Conservation (phyloP, 1,284 basidiomycete species). For the Dichomitus squalens region DNA sequence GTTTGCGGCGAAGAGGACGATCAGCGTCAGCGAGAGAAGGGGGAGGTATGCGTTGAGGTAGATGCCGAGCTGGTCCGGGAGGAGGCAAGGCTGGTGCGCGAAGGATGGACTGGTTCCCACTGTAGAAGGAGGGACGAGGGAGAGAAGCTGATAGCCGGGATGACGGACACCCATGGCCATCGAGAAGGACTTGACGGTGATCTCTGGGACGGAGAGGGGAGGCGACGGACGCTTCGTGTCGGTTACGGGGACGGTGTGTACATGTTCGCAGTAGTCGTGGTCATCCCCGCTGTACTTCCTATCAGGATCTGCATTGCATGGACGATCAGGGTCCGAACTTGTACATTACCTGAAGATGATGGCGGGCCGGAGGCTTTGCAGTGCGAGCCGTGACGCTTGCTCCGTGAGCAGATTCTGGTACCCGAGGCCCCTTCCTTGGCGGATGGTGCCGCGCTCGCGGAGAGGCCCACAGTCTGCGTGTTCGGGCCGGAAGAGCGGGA, state of each 20-base stretch:
- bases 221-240: slow-evolving; percentile 26
- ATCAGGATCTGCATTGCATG: background rate
- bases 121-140: slow-evolving; percentile 42
- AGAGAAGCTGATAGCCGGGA: slow-evolving; percentile 68
- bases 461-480: slow-evolving; percentile 53
- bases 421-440: slow-evolving; percentile 57
- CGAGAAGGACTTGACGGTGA: slow-evolving; percentile 63
- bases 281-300: slow-evolving; percentile 54
- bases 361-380: slow-evolving; percentile 50
- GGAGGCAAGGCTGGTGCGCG: slow-evolving; percentile 53
- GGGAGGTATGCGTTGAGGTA: slow-evolving; percentile 56
- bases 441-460: slow-evolving; percentile 54
- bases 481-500: slow-evolving; percentile 58
- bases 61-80: slow-evolving; percentile 60
- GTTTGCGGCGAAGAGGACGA: slow-evolving; percentile 31
- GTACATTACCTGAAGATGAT: slow-evolving; percentile 50
- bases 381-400: slow-evolving; percentile 51
- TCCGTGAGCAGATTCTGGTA: slow-evolving; percentile 62
- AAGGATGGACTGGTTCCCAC: slow-evolving; percentile 26
- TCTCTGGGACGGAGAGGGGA: slow-evolving; percentile 45
- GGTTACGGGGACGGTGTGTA: slow-evolving; percentile 39
- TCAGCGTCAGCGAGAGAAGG: slow-evolving; percentile 39
- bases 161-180: slow-evolving; percentile 57
- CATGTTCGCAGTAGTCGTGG: slow-evolving; percentile 67
- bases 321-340: slow-evolving; percentile 6